These are phyloP conservation scores for Paraconiothyrium sp. DNA, from an alignment of 2,329 filamentous ascomycete genomes.

Conservation along the genomic window DNA sequence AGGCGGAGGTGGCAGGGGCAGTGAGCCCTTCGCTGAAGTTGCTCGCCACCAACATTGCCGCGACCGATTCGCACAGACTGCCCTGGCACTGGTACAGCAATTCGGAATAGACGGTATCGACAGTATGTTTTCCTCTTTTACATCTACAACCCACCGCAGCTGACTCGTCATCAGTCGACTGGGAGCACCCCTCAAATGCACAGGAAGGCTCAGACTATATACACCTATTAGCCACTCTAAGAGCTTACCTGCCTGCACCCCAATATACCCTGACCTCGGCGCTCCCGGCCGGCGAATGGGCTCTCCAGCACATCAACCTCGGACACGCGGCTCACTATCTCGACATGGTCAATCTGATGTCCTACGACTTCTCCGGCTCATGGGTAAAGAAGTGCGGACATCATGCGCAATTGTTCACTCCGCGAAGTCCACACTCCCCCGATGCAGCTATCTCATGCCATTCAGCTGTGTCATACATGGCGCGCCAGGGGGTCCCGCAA, in stretches of 20 bases:
- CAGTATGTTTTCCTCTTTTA: slow-evolving; percentile 57
- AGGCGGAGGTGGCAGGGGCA: slow-evolving; percentile 75
- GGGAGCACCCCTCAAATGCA: slow-evolving; percentile 76
- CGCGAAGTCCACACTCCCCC: slow-evolving; percentile 63
- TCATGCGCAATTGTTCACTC: slow-evolving; percentile 77
- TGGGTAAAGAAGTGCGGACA: slow-evolving; percentile 76
- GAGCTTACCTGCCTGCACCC: slow-evolving; percentile 73
- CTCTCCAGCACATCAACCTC: slow-evolving; percentile 75
- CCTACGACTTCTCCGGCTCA: slow-evolving; percentile 80
- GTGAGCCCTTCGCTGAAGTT: slow-evolving; percentile 73
- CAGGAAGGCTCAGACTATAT: slow-evolving; percentile 77
- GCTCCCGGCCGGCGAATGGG: slow-evolving; percentile 72
- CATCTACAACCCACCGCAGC: background rate
- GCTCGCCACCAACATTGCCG: slow-evolving; percentile 68
- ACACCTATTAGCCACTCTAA: slow-evolving; percentile 71
- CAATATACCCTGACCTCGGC: slow-evolving; percentile 76
- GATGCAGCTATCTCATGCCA: slow-evolving; percentile 69
- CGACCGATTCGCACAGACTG: slow-evolving; percentile 76
- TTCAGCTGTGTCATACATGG: slow-evolving; percentile 71
- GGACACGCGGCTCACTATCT: slow-evolving; percentile 69
- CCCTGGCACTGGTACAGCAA: slow-evolving; percentile 72
- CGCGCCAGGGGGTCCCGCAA: slow-evolving; percentile 71
- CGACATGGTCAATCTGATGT: slow-evolving; percentile 80
- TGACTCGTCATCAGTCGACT: slow-evolving; percentile 70
- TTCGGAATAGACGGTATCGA: slow-evolving; percentile 80